Evolutionary conservation across 495 filamentous ascomycete species (phyloP).

Genomic region (Penicillium taxi): DNA sequence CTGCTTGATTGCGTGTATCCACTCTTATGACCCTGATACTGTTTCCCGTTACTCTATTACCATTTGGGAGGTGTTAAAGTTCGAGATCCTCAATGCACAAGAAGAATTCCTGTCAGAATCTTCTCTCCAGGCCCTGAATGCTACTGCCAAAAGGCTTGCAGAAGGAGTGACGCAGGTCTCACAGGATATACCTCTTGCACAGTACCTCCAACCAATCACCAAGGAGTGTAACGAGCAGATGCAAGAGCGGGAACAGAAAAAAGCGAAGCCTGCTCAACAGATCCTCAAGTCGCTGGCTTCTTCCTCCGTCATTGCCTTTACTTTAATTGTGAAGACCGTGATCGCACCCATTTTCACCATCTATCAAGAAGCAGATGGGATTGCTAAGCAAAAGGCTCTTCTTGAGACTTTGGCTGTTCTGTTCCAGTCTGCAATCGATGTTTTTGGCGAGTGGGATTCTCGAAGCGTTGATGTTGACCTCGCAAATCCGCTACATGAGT

Average conservation of each 20-base stretch:
- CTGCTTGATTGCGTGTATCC: slow-evolving; percentile 53
- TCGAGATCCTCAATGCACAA: slow-evolving; percentile 66
- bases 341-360: slow-evolving; percentile 54
- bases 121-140: slow-evolving; percentile 46
- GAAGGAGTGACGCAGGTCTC: slow-evolving; percentile 42
- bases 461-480: slow-evolving; percentile 24
- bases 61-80: slow-evolving; percentile 68
- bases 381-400: slow-evolving; percentile 60
- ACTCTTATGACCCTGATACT: slow-evolving; percentile 52
- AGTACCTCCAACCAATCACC: slow-evolving; percentile 54
- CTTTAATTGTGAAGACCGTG: slow-evolving; percentile 46
- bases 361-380: slow-evolving; percentile 55
- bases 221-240: slow-evolving; percentile 67
- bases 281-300: slow-evolving; percentile 52
- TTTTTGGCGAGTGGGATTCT: slow-evolving; percentile 52
- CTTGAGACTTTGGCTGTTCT: slow-evolving; percentile 55
- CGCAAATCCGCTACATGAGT: slow-evolving; percentile 49
- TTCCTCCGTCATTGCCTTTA: slow-evolving; percentile 48
- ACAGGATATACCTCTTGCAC: slow-evolving; percentile 46
- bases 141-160: slow-evolving; percentile 52
- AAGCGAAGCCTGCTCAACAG: slow-evolving; percentile 59
- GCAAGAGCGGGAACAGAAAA: slow-evolving; percentile 68
- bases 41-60: slow-evolving; percentile 62
- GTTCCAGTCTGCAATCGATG: slow-evolving; percentile 46
- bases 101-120: slow-evolving; percentile 62